Conservation (phyloP, 2,329 filamentous ascomycete species). For the Acephala macrosclerotiorum region DNA sequence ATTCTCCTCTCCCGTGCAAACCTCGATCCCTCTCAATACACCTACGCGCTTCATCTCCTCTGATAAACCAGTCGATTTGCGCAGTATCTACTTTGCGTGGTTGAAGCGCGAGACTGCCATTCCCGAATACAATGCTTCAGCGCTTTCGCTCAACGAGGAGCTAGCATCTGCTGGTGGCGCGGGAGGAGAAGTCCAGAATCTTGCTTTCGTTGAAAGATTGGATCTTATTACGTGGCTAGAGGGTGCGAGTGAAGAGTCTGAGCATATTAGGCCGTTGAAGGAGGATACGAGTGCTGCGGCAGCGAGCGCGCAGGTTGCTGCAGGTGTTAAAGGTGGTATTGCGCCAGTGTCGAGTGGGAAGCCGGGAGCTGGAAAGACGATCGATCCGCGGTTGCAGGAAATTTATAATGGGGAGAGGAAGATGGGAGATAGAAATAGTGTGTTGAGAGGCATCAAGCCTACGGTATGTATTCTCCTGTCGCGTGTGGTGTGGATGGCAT, state of each 20-base stretch:
- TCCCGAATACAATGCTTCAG: conserved; percentile 88
- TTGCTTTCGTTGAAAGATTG: conserved; percentile 89
- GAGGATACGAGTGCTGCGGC: conserved; percentile 59
- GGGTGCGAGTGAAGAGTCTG: conserved; percentile 87
- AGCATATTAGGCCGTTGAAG: conserved; percentile 87
- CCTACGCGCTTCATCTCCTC: conserved; percentile 89
- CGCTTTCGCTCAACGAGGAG: conserved; percentile 81
- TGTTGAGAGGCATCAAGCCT: conserved; percentile 85
- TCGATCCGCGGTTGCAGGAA: conserved; percentile 83
- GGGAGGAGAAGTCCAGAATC: conserved; percentile 78
- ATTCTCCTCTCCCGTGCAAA: conserved; percentile 68
- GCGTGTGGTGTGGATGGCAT: neutral
- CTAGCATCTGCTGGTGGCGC: conserved; percentile 61
- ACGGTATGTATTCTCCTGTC: conserved; percentile 64
- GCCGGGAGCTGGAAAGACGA: conserved; percentile 65
- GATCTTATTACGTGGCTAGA: conserved; percentile 95
- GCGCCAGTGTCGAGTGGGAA: conserved; percentile 50
- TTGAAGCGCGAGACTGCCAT: conserved; percentile 89
- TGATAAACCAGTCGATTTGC: conserved; percentile 78
- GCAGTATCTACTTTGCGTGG: conserved; percentile 97
- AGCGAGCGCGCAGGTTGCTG: conserved; percentile 56
- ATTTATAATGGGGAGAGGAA: conserved; percentile 92
- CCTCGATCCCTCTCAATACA: conserved; percentile 72
- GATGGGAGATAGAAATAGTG: conserved; percentile 91
- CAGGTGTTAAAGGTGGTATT: conserved; percentile 50